Percentiles rank a stretch among this genome's conserved stretches.
Evolutionary conservation across 495 filamentous ascomycete genomes (phyloP).

Genomic region (Venustampulla echinocandica): DNA sequence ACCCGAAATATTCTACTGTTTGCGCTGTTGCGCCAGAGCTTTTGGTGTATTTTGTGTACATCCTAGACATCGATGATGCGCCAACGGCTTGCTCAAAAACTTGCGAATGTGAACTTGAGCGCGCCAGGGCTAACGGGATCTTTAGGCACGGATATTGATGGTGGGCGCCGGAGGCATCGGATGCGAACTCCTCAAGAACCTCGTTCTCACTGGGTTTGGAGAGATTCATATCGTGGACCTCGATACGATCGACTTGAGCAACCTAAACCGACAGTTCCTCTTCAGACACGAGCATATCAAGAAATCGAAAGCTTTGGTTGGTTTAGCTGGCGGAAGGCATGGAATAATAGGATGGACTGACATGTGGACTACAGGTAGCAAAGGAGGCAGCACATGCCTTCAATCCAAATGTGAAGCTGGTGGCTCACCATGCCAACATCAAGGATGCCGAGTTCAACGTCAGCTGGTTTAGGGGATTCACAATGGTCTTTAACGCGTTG

Average conservation of each 20-base stretch:
- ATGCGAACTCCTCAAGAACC: conserved; percentile 95
- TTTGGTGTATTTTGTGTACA: neutral
- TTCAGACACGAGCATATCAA: conserved; percentile 98
- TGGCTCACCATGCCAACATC: conserved; percentile 91
- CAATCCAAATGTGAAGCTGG: conserved; percentile 80
- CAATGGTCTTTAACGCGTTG: conserved; percentile 89
- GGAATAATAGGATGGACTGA: conserved; percentile 22
- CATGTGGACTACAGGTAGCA: conserved; percentile 55
- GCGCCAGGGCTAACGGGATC: conserved; percentile 12
- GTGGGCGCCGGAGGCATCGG: conserved; percentile 96
- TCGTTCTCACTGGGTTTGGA: conserved; percentile 87
- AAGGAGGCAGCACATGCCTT: conserved; percentile 88
- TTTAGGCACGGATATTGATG: conserved; percentile 82
- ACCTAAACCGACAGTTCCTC: conserved; percentile 95
- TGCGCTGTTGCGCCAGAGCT: too few species aligned
- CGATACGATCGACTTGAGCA: conserved; percentile 96
- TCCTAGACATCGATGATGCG: neutral
- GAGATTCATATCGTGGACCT: conserved; percentile 95
- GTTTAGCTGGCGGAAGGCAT: conserved; percentile 23
- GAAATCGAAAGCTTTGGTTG: conserved; percentile 88
- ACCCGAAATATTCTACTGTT: too few species aligned
- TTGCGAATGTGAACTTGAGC: conserved; percentile 5
- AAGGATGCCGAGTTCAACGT: conserved; percentile 88
- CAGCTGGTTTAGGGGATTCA: conserved; percentile 78
- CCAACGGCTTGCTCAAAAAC: neutral